Evolutionary conservation across 331 rosid species (phyloP).

Genomic region (Saraca asoca): DNA sequence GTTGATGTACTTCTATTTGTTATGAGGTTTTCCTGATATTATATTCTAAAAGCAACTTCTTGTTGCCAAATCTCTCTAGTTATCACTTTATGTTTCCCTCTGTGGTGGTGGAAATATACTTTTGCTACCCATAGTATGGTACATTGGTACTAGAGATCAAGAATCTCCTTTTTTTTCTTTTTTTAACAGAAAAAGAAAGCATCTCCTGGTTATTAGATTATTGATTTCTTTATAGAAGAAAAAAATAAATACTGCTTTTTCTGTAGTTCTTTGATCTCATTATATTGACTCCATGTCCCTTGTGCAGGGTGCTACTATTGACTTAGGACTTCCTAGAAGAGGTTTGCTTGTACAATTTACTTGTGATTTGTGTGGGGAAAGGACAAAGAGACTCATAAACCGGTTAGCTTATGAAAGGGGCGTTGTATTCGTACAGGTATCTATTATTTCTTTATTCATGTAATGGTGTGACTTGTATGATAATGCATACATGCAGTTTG

Average conservation of each 20-base stretch:
- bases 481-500: neutral
- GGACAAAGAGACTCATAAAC: slow-evolving; percentile 71
- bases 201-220: too few relatives aligned
- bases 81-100: too few relatives aligned
- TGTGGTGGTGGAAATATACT: too few relatives aligned
- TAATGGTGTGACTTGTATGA: neutral
- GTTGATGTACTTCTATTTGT: too few relatives aligned
- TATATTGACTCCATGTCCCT: slow-evolving; percentile 6
- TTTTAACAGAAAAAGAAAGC: too few relatives aligned
- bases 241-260: neutral
- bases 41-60: too few relatives aligned
- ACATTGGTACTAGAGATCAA: too few relatives aligned
- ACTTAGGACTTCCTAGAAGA: slow-evolving; percentile 77
- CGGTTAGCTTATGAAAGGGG: slow-evolving; percentile 86
- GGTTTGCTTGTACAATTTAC: slow-evolving; percentile 80
- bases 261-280: slow-evolving; percentile 2
- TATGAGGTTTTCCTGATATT: too few relatives aligned
- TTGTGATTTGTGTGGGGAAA: slow-evolving; percentile 71
- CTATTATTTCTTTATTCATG: slow-evolving; percentile 12
- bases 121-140: too few relatives aligned
- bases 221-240: too few relatives aligned
- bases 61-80: too few relatives aligned
- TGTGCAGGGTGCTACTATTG: slow-evolving; percentile 61
- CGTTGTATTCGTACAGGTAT: slow-evolving; percentile 76
- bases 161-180: too few relatives aligned